Base-by-base conservation (phyloP, 768 basidiomycete genomes). In the Mycena amicta region DNA sequence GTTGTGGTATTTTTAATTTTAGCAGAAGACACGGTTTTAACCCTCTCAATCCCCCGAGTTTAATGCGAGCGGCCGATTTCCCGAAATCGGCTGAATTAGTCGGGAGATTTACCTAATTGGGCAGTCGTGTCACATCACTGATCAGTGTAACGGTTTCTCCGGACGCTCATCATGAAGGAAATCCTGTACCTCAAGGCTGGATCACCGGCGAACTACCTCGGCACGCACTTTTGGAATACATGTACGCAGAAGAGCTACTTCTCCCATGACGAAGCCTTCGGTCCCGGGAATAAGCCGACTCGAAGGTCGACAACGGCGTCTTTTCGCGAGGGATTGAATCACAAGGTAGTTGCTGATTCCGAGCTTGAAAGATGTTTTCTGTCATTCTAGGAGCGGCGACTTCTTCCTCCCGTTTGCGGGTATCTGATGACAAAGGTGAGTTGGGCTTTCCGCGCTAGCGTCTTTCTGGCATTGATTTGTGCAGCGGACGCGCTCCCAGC, bases 191-290 rank as follows among this genome's bases (percentile, higher is more conserved):
- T 93, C 51, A 90, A 92, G 71, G 88, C 88, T 0, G 90, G 90
- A 55, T 69, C 76, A 30, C 66, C 82, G 43, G 79, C 90, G 20
- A 92, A 92, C 66, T 85, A 85, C 66, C 71, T 81, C 20, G 89
- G 89, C 45, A 83, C 89, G 0, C 90, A 92, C 66, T 92, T 90
- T 64, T 93, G 89, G 89, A 92, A 92, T n/a, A n/a, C n/a, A n/a
- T n/a, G n/a, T 66, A 81, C 88, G 1, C 90, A 92, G 70, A 86
- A 90, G 69, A 79, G 72, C 61, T 92, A 92, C 69, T 80, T 87
- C 62, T 75, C 77, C 0, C n/a, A n/a, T n/a, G 74, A 76, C 22
- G 80, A 26, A 12, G 22, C 47, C 6, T 5, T 79, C 46, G 71
- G 69, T 37, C 74, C 78, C 53, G 78, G 80, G 25, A 65, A 8